Base-by-base conservation (phyloP, 1,284 basidiomycete genomes). In the Irpex sp. region DNA sequence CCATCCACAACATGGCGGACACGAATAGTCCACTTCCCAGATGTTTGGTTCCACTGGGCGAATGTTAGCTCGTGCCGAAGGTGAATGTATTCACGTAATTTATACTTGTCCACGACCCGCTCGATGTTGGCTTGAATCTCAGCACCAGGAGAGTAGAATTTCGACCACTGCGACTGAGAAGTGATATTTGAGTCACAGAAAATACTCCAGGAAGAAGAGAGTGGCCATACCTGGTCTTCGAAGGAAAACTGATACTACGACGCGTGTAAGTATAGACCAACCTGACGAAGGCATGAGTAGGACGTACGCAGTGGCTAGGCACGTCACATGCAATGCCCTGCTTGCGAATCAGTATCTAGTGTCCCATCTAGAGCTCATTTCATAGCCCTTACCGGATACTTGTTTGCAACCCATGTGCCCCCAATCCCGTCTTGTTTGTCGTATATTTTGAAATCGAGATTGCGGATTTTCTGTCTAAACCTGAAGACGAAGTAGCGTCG, bases 341-440 rank as follows among this genome's bases (percentile, higher is more conserved):
- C 13, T 57, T 37, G 34, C 34, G 34, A 36, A 36, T 36, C 34
- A 36, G 34, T 36, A 36, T 36, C 34, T 36, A 2, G 34, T 36
- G 34, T 36, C 34, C 1, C 34, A 36, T 36, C 34, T 36, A 36
- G 34, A 36, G 34, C 34, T 36, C 1, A 36, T 26, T 55, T 62
- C 51, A 59, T 60, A 74, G 6, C 21, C 15, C 51, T 52, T 26
- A 52, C 51, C 15, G 77, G 75, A 62, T 78, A 78, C 63, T 64
- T 72, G 58, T 76, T 78, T 6, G 70, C 65, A 62, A 71, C 76
- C 85, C 85, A 87, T 1, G 84, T 82, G 2, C 85, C 85, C 26
- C 85, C 86, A 31, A 88, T 73, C 2, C 80, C 82, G n/a, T 77
- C 75, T 62, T 82, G 80, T 60, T 82, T 81, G 44, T 87, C 85